Evolutionary conservation across 73 alveolate species (phyloP), one percentile per base, ranked within the genome.

Genomic region (Symbiodinium natans): DNA sequence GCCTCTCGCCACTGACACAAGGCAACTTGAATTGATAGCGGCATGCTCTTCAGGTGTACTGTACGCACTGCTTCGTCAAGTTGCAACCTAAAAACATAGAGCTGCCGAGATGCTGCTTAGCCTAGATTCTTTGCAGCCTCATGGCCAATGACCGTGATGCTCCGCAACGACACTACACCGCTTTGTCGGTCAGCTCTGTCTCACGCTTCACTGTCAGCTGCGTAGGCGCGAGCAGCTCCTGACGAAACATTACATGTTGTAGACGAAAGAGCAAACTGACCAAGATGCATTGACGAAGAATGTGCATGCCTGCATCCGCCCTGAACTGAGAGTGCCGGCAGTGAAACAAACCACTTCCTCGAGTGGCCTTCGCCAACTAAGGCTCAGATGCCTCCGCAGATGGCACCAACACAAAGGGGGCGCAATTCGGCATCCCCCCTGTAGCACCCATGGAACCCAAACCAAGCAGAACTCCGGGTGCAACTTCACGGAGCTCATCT

Each of bases 201-300:
- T 88, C 95, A 27, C 95, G 85, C 85, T 88, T 88, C 68, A 88
- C 77, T 29, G 95, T 82, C 39, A 59, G 95, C 86, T 88, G 95
- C 23, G 95, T 88, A 6, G 95, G 95, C 95, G 73, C 71, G 23
- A 88, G 46, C 71, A 88, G 46, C 41, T 88, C 95, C 95, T 88
- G 86, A 8, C 29, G 31, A 27, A 27, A 27, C 17, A 3, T 31
- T 19, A 63, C 36, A 52, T n/a, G n/a, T n/a, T n/a, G n/a, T n/a
- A n/a, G n/a, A n/a, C n/a, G n/a, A n/a, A n/a, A n/a, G n/a, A n/a
- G n/a, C n/a, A n/a, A n/a, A n/a, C n/a, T n/a, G n/a, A n/a, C n/a
- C n/a, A n/a, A n/a, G n/a, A n/a, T n/a, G n/a, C n/a, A n/a, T n/a
- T n/a, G n/a, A n/a, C n/a, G n/a, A n/a, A n/a, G n/a, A n/a, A n/a